These are phyloP conservation scores for Lichtheimia ornata DNA, from an alignment of 371 early-diverging fungal genomes.

Conservation along the genomic window DNA sequence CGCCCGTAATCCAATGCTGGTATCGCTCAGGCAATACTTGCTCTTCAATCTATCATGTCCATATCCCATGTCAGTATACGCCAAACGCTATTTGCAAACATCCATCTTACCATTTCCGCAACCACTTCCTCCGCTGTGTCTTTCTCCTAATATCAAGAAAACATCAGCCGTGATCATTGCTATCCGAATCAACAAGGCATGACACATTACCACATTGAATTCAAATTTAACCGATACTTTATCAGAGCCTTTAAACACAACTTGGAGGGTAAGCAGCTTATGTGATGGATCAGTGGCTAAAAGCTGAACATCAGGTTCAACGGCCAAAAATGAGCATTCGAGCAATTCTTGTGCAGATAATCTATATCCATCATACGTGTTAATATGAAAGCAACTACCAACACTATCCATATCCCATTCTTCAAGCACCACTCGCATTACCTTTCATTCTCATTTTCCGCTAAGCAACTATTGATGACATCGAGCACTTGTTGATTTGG, in stretches of 20 bases:
- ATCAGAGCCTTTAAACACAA: slow-evolving; percentile 82
- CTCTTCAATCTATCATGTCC: slow-evolving; percentile 66
- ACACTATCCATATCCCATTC: neutral
- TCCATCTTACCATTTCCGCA: slow-evolving; percentile 73
- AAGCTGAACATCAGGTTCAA: slow-evolving; percentile 77
- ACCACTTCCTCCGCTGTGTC: slow-evolving; percentile 93
- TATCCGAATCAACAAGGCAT: neutral
- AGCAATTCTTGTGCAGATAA: slow-evolving; percentile 76
- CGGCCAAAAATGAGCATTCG: slow-evolving; percentile 80
- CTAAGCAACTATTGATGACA: slow-evolving; percentile 79
- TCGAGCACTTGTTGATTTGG: slow-evolving; percentile 72
- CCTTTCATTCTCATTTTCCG: slow-evolving; percentile 68
- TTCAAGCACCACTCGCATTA: slow-evolving; percentile 10
- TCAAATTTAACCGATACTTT: slow-evolving; percentile 86
- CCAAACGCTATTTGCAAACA: neutral
- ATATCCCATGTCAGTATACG: neutral
- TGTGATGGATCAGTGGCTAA: slow-evolving; percentile 62
- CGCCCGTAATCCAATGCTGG: slow-evolving; percentile 77
- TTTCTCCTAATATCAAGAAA: slow-evolving; percentile 44
- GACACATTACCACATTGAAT: slow-evolving; percentile 63
- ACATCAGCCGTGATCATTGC: neutral
- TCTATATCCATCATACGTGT: slow-evolving; percentile 27
- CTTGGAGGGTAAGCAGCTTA: slow-evolving; percentile 72
- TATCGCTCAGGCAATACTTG: slow-evolving; percentile 74
- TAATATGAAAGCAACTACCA: neutral